Evolutionary conservation across 1,284 basidiomycete genomes (phyloP).

Genomic region (Somion occarium): DNA sequence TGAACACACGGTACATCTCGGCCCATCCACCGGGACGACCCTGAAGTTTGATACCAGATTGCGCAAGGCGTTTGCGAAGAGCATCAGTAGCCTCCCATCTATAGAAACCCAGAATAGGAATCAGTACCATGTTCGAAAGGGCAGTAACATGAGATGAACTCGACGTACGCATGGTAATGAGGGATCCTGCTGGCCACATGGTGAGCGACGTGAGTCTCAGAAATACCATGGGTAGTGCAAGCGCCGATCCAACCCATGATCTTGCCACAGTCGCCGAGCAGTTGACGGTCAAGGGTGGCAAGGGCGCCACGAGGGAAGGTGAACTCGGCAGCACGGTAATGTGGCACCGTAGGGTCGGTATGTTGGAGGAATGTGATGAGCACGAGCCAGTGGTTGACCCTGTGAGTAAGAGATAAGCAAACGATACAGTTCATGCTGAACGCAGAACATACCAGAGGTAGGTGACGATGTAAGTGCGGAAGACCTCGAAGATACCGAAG

Average conservation of each 20-base stretch:
- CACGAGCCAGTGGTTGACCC: slow-evolving; percentile 86
- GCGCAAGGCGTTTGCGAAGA: slow-evolving; percentile 75
- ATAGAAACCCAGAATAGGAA: background rate
- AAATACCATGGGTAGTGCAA: slow-evolving; percentile 81
- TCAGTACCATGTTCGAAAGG: slow-evolving; percentile 3
- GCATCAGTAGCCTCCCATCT: slow-evolving; percentile 92
- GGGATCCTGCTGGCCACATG: slow-evolving; percentile 93
- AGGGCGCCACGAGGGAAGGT: slow-evolving; percentile 96
- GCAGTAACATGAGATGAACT: too few species aligned
- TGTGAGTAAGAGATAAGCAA: slow-evolving; percentile 9
- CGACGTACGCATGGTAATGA: slow-evolving; percentile 75
- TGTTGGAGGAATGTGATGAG: slow-evolving; percentile 96
- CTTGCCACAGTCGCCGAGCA: slow-evolving; percentile 76
- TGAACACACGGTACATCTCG: slow-evolving; percentile 74
- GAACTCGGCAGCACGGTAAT: slow-evolving; percentile 90
- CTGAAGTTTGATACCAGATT: slow-evolving; percentile 53
- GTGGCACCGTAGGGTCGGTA: slow-evolving; percentile 92
- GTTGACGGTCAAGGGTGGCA: slow-evolving; percentile 86
- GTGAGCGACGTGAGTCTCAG: slow-evolving; percentile 90
- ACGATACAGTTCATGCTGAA: too few species aligned
- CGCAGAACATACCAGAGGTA: slow-evolving; percentile 81
- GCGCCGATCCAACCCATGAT: slow-evolving; percentile 77
- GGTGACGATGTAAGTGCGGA: slow-evolving; percentile 81
- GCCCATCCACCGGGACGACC: slow-evolving; percentile 73
- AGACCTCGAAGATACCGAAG: slow-evolving; percentile 73